A percentile compares a stretch with the other conserved stretches of the same genome.
Conservation (phyloP, 1,284 basidiomycete species). For the Ustilago lituana region DNA sequence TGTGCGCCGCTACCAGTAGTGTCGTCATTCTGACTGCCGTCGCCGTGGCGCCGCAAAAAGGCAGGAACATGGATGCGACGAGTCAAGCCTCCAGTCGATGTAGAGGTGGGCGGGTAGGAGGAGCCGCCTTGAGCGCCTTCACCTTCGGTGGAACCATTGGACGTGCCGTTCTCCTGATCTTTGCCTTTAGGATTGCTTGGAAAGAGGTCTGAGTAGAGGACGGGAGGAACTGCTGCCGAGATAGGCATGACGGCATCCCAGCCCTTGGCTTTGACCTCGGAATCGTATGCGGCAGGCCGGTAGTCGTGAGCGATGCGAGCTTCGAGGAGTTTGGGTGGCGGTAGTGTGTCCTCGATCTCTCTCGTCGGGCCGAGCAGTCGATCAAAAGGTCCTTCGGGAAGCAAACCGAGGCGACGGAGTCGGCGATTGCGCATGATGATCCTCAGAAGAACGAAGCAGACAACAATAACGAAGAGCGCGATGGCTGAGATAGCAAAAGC, state of each 20-base stretch:
- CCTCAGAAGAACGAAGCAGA: conserved; percentile 60
- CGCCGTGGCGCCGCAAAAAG: conserved; percentile 34
- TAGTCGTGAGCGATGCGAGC: conserved; percentile 54
- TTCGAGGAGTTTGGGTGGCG: conserved; percentile 58
- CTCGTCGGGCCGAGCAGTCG: conserved; percentile 45
- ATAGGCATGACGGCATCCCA: conserved; percentile 60
- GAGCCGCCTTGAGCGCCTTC: conserved; percentile 13
- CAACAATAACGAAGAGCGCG: conserved; percentile 62
- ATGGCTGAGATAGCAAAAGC: conserved; percentile 57
- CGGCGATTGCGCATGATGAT: conserved; percentile 61
- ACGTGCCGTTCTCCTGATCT: conserved; percentile 1
- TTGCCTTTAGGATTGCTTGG: conserved; percentile 16
- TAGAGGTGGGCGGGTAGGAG: conserved; percentile 29
- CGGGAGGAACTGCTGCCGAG: conserved; percentile 51
- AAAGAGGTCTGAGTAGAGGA: conserved; percentile 45
- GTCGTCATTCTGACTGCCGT: conserved; percentile 14
- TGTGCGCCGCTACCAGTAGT: not conserved
- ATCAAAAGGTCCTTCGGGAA: conserved; percentile 51
- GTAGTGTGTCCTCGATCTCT: conserved; percentile 55
- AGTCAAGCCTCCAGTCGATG: conserved; percentile 10
- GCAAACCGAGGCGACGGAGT: conserved; percentile 53
- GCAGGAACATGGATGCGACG: conserved; percentile 41
- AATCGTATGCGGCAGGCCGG: conserved; percentile 28
- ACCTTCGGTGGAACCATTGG: conserved; percentile 2
- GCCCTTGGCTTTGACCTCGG: conserved; percentile 41